Conservation (phyloP, 176 grass and related monocot genomes). For the Zizania latifolia region DNA sequence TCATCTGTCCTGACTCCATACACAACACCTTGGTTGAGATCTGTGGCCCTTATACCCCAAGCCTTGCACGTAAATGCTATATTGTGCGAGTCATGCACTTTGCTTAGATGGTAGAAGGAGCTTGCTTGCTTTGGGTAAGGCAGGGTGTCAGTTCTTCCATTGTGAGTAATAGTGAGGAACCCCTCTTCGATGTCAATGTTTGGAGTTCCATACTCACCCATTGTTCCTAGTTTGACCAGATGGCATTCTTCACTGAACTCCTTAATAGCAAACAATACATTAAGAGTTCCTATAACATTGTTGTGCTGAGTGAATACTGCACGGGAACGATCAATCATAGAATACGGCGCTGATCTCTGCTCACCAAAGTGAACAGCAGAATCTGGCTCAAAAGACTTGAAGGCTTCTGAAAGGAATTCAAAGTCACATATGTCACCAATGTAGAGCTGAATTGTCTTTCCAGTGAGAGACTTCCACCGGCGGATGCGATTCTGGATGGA, state of each 20-base stretch:
- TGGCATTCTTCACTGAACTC: constrained; percentile 80
- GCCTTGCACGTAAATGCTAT: constrained; percentile 95
- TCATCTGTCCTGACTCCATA: constrained; percentile 86
- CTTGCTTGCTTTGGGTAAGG: constrained; percentile 96
- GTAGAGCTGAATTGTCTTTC: constrained; percentile 74
- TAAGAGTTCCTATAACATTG: constrained; percentile 94
- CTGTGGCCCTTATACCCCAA: constrained; percentile 91
- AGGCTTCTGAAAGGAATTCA: constrained; percentile 85
- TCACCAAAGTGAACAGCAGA: constrained; percentile 90
- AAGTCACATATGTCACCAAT: constrained; percentile 94
- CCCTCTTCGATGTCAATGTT: constrained; percentile 98
- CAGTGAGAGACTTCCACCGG: constrained; percentile 75
- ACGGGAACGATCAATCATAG: constrained; percentile 92
- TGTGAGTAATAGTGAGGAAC: constrained; percentile 82
- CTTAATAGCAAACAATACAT: constrained; percentile 90
- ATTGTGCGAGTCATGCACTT: constrained; percentile 96
- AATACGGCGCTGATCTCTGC: constrained; percentile 88
- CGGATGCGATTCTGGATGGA: constrained; percentile 83
- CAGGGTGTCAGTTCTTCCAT: constrained; percentile 88
- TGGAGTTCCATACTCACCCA: constrained; percentile 98
- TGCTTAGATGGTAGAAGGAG: constrained; percentile 94
- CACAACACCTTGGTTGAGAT: constrained; percentile 94
- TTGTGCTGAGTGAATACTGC: constrained; percentile 93
- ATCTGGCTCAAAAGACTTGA: constrained; percentile 92
- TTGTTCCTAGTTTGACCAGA: constrained; percentile 89